Percentiles rank a stretch among this genome's conserved stretches.
Conservation (phyloP, 1,284 basidiomycete species). For the Fomitopsis pinicola region DNA sequence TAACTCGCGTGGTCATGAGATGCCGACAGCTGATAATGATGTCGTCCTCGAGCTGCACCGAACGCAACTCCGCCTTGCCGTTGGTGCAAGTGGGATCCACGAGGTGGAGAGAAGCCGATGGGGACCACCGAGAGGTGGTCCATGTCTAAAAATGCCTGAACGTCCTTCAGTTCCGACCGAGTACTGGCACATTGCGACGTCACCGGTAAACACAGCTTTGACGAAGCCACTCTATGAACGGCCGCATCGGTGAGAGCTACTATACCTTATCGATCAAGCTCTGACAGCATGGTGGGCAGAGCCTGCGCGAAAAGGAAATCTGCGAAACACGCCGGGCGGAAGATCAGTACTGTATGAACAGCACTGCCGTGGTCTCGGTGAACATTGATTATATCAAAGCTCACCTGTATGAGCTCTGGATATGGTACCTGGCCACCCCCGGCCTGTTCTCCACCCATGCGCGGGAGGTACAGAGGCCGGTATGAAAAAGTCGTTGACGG, state of each 20-base stretch:
- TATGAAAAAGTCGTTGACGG: neutral
- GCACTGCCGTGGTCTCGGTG: neutral
- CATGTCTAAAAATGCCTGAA: neutral
- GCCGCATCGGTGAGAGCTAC: neutral
- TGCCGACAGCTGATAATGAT: constrained; percentile 8
- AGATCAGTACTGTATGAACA: neutral
- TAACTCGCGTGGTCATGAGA: constrained; percentile 23
- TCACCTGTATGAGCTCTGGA: neutral
- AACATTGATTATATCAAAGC: neutral
- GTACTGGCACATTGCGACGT: neutral
- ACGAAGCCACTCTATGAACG: neutral
- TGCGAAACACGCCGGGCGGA: neutral
- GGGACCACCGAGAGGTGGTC: neutral
- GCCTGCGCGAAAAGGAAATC: constrained; percentile 1
- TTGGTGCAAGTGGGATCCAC: neutral
- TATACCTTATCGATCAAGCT: constrained; percentile 8
- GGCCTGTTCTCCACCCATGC: neutral
- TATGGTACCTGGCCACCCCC: neutral
- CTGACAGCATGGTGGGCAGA: neutral
- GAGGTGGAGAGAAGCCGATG: neutral
- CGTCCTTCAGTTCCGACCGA: neutral
- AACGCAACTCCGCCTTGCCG: neutral
- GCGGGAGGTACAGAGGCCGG: neutral
- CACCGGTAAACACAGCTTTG: neutral
- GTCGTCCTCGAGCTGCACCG: neutral